Percentiles rank a stretch among this genome's conserved stretches.
Evolutionary conservation across 2,329 filamentous ascomycete genomes (phyloP).

Genomic region (Trichocomaceae sp.): DNA sequence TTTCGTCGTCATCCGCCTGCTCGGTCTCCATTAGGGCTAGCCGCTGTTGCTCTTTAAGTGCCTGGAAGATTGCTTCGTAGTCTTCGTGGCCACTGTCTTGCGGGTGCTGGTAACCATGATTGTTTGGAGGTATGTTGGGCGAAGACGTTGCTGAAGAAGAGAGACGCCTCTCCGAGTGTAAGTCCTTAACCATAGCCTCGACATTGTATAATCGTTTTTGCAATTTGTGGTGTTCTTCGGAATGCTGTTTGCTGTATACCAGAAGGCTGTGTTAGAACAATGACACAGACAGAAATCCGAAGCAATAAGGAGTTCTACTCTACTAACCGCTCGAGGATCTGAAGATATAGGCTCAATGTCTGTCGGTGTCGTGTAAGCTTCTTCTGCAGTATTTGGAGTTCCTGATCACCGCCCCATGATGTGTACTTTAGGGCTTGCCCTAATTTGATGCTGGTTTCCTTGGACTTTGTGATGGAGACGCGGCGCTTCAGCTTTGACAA

Average conservation of each 20-base stretch:
- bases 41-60: slow-evolving; percentile 12
- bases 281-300: background rate
- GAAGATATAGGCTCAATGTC: slow-evolving; percentile 14
- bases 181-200: slow-evolving; percentile 6
- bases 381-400: slow-evolving; percentile 12
- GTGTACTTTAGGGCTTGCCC: slow-evolving; percentile 2
- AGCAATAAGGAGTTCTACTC: background rate
- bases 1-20: slow-evolving; percentile 11
- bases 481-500: slow-evolving; percentile 2
- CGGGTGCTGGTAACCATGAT: background rate
- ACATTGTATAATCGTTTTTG: slow-evolving; percentile 3
- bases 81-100: background rate
- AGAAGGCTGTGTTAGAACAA: background rate
- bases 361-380: slow-evolving; percentile 14
- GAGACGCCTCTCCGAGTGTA: background rate
- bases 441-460: background rate
- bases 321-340: slow-evolving; percentile 15
- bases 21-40: slow-evolving; percentile 13
- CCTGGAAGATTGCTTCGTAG: slow-evolving; percentile 13
- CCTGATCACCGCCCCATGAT: slow-evolving; percentile 8
- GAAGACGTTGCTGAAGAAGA: background rate
- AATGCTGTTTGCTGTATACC: background rate
- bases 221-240: slow-evolving; percentile 1
- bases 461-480: slow-evolving; percentile 6
- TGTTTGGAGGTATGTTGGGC: background rate